These are phyloP conservation scores for Exophiala viscosa DNA, from an alignment of 2,329 filamentous ascomycete species.

Conservation along the genomic window DNA sequence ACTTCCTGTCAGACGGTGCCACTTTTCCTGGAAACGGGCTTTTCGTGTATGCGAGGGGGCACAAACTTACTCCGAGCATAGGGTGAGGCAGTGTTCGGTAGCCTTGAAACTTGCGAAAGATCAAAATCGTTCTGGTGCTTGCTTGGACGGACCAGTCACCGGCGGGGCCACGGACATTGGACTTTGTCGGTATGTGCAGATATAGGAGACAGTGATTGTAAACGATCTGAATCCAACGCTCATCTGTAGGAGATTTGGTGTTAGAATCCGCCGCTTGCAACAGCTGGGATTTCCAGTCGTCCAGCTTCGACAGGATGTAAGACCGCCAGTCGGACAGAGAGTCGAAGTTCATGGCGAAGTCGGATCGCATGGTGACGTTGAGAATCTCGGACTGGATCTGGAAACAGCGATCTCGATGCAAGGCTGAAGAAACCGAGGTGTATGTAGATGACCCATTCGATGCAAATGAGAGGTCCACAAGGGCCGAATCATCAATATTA, in stretches of 20 bases:
- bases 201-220: constrained; percentile 7
- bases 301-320: constrained; percentile 4
- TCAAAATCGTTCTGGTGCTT: constrained; percentile 5
- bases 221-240: constrained; percentile 11
- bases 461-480: constrained; percentile 1
- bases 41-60: neutral
- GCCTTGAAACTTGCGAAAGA: constrained; percentile 7
- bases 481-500: neutral
- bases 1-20: too few species aligned
- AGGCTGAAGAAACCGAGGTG: constrained; percentile 2
- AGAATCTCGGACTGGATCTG: constrained; percentile 8
- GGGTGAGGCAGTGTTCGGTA: constrained; percentile 6
- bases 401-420: constrained; percentile 7
- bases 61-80: constrained; percentile 1
- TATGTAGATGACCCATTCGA: neutral
- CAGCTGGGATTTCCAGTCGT: constrained; percentile 3
- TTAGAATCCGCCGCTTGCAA: neutral
- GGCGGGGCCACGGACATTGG: constrained; percentile 3
- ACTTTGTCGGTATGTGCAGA: constrained; percentile 2
- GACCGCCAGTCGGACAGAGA: constrained; percentile 6
- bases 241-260: constrained; percentile 1
- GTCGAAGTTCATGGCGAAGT: constrained; percentile 7
- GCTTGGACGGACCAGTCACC: constrained; percentile 5
- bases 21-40: too few species aligned
- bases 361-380: constrained; percentile 6